A percentile compares a stretch with the other conserved stretches of the same genome.
Evolutionary conservation across 2,329 filamentous ascomycete genomes (phyloP).

Genomic region (Fusarium duplospermum): DNA sequence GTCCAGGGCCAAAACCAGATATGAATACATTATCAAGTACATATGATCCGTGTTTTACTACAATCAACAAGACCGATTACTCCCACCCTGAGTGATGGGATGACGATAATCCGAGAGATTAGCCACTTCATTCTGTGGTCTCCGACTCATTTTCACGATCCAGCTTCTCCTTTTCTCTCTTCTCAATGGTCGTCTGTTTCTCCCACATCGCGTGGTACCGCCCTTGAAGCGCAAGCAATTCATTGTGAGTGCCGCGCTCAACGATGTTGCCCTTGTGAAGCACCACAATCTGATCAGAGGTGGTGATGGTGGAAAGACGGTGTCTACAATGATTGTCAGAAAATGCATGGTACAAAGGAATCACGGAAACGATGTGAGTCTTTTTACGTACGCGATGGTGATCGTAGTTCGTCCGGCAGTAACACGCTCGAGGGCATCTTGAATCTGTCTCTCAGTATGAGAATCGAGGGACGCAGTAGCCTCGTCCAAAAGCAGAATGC

Average conservation of each 20-base stretch:
- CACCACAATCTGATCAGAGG: conserved; percentile 66
- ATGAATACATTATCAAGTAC: not conserved
- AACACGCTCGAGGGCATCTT: conserved; percentile 62
- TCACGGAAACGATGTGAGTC: too few relatives aligned
- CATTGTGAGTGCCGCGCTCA: conserved; percentile 62
- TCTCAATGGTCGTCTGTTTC: conserved; percentile 59
- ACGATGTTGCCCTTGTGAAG: conserved; percentile 63
- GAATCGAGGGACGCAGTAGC: conserved; percentile 77
- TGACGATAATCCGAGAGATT: not conserved
- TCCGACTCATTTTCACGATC: conserved; percentile 32
- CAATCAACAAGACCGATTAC: not conserved
- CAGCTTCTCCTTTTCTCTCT: conserved; percentile 49
- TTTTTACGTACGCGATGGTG: conserved; percentile 58
- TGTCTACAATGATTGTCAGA: conserved; percentile 52
- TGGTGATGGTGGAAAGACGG: conserved; percentile 67
- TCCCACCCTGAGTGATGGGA: not conserved
- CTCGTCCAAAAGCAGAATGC: conserved; percentile 78
- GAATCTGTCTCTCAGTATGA: conserved; percentile 68
- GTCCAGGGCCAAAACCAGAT: not conserved
- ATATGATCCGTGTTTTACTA: not conserved
- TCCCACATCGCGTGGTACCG: conserved; percentile 66
- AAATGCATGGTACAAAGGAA: not conserved
- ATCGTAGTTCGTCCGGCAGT: conserved; percentile 63
- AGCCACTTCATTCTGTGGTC: not conserved
- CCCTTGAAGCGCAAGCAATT: conserved; percentile 58